Conservation (phyloP, 2,329 filamentous ascomycete genomes). For the Colletotrichum liriopes region DNA sequence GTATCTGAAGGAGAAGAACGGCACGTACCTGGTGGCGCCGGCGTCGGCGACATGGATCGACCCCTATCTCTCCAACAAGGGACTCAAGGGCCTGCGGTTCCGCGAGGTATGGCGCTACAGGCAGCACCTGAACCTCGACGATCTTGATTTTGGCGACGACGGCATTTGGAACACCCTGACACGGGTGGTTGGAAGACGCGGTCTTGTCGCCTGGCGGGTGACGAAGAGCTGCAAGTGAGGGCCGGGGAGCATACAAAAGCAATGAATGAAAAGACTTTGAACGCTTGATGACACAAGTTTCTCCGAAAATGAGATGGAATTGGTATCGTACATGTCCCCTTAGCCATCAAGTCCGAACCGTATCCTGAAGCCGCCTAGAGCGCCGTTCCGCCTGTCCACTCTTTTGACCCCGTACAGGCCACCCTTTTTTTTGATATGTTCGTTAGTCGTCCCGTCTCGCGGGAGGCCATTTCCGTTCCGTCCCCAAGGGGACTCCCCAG, state of each 20-base stretch:
- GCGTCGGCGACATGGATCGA: conserved; percentile 80
- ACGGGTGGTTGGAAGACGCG: conserved; percentile 76
- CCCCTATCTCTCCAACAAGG: conserved; percentile 72
- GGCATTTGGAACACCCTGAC: conserved; percentile 80
- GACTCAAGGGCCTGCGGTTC: conserved; percentile 73
- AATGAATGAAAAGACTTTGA: conserved; percentile 33
- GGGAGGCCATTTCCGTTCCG: background rate
- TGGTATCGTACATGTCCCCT: conserved; percentile 32
- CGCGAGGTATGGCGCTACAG: conserved; percentile 79
- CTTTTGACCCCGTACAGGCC: background rate
- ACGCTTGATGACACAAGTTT: conserved; percentile 36
- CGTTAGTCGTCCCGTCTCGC: background rate
- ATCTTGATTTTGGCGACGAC: conserved; percentile 84
- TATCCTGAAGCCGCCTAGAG: conserved; percentile 10
- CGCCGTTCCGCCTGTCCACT: background rate
- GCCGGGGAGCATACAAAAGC: background rate
- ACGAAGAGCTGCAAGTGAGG: conserved; percentile 69
- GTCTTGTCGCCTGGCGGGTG: conserved; percentile 75
- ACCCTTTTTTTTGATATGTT: background rate
- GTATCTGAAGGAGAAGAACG: conserved; percentile 73
- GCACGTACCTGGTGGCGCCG: conserved; percentile 81
- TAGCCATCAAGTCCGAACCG: background rate
- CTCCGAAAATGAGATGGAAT: conserved; percentile 1
- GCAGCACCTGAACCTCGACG: conserved; percentile 82
- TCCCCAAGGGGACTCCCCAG: background rate